Base-by-base conservation (phyloP, 129 eudicot species). In the Lonicera japonica region DNA sequence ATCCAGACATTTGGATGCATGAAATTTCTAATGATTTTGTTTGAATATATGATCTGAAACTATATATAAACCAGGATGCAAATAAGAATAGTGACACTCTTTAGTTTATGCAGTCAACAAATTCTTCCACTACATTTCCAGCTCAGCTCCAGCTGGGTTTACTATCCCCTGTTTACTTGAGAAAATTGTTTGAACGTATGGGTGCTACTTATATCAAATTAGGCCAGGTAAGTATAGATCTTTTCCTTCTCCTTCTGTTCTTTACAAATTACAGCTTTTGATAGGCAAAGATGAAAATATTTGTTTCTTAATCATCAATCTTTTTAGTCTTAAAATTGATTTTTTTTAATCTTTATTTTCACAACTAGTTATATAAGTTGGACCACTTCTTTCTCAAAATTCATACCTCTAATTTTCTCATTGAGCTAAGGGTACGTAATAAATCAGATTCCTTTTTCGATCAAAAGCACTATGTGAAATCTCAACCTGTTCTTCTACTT, bases 191-290 rank as follows among this genome's bases (percentile, higher is more conserved):
- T 75, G 98, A 87, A 80, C 95, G 98, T 43, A 23, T 87, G 84
- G 98, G 98, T 54, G 96, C 96, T 50, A 92, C 98, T 34, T 92
- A 92, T 70, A 85, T 92, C 61, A 92, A 92, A 66, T 72, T 92
- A 77, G 98, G 98, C 76, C 98, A 87, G 90, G 98, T 91, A 70
- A 76, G 79, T 60, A 17, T 54, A 75, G 70, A 60, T 34, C 43
- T 51, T 38, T 41, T 11, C 1, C 69, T 25, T 39, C 58, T 76
- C 67, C 48, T 52, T 20, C 21, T 8, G 21, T 71, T 53, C 23
- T 15, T 11, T 56, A 5, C 46, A 29, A 29, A 6, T 43, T 43
- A 61, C 12, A 22, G 24, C 1, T 43, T 43, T 14, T 24, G 18
- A 53, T 12, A 10, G 21, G 0, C 18, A 66, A 41, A 36, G 8